Evolutionary conservation across 495 filamentous ascomycete genomes (phyloP), one percentile per base, ranked within the genome.

Genomic region (Podospora pseudoanserina): DNA sequence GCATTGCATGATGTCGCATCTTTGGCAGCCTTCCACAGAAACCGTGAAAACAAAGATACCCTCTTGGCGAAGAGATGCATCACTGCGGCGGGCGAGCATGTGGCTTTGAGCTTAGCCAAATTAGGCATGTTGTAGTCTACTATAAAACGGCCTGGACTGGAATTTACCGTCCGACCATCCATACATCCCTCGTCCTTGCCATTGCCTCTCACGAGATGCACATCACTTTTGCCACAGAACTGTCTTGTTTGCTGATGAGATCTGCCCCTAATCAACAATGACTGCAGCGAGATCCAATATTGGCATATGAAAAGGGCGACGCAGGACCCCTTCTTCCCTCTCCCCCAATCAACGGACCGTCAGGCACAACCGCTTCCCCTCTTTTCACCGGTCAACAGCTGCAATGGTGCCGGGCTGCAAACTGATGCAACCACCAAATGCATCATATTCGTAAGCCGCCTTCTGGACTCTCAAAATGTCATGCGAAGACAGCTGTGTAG

Each of bases 231-330:
- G 62, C 55, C 60, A 68, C 66, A 26, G 62, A 57, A 16, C 32
- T 26, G 53, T 54, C 20, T 54, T 5, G 0, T 49, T 5, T 11
- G 7, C 39, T 11, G 9, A 23, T 61, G 44, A 67, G 66, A 67
- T 67, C 66, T 67, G 66, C 59, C 66, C 66, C 66, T 56, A 49
- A 53, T 13, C 55, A 5, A 3, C 55, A n/a, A 16, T 57, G 55
- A 57, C 55, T 39, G 55, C 55, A n/a, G 55, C 20, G 18, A n/a
- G 23, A 49, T 49, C 39, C 39, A 49, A 49, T 49, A 49, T 49
- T 49, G 39, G 39, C 39, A 49, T 13, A 49, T 49, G 39, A 49
- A 0, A 49, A 49, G 39, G 39, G 19, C 23, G 11, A 9, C 27
- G 59, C 59, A 61, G 59, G 59, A 61, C 59, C 27, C 59, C 26